phyloP scores from a whole-genome alignment of 331 rosid genomes.

The Ulmus americana region DNA sequence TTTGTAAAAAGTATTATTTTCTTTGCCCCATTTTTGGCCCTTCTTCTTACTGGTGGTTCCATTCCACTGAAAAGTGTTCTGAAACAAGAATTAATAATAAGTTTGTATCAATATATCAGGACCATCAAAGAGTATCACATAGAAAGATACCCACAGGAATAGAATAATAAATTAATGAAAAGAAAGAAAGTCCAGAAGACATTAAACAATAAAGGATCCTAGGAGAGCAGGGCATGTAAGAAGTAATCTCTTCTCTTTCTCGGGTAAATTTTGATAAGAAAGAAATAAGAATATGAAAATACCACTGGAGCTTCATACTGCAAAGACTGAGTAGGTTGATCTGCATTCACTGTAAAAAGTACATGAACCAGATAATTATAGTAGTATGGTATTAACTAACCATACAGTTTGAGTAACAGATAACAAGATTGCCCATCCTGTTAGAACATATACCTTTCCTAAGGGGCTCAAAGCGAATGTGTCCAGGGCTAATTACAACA shows the following conservation, averaged over 20 bases:
- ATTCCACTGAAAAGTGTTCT: slow-evolving; percentile 79
- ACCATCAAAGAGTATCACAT: background rate
- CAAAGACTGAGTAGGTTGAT: slow-evolving; percentile 28
- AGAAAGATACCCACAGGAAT: background rate
- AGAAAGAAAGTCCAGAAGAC: background rate
- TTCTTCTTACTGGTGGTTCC: slow-evolving; percentile 84
- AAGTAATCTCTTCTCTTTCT: background rate
- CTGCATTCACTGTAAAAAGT: slow-evolving; percentile 42
- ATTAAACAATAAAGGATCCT: background rate
- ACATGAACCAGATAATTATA: slow-evolving; percentile 24
- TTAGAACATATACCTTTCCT: slow-evolving; percentile 43
- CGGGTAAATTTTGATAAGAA: background rate
- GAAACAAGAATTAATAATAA: slow-evolving; percentile 32
- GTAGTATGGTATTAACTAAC: background rate
- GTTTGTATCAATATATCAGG: background rate
- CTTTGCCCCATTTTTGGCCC: slow-evolving; percentile 94
- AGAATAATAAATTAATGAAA: background rate
- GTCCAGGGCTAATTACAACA: slow-evolving; percentile 84
- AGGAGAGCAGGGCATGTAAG: background rate
- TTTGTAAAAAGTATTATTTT: slow-evolving; percentile 40
- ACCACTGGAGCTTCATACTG: slow-evolving; percentile 49
- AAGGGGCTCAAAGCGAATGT: slow-evolving; percentile 73
- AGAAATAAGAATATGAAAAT: slow-evolving; percentile 24
- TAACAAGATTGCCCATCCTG: background rate
- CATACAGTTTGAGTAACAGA: background rate